Evolutionary conservation across 345 rosid species (phyloP).

Genomic region (Arabis hirsuta): DNA sequence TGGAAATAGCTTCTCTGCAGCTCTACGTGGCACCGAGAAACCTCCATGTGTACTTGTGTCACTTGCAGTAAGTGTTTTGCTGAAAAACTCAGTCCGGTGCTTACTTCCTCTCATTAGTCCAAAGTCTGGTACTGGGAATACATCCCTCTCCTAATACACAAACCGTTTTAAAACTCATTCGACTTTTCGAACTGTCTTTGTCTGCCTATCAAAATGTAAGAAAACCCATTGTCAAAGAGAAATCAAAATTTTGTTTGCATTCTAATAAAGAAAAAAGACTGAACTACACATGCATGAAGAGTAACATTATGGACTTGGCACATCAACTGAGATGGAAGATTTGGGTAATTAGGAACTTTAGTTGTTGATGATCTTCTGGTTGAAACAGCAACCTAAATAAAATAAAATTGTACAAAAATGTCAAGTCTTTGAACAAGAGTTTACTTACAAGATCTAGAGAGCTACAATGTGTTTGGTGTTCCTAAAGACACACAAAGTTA

Average conservation of each 20-base stretch:
- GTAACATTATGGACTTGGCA: slow-evolving; percentile 98
- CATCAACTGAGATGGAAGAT: slow-evolving; percentile 89
- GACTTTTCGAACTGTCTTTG: slow-evolving; percentile 55
- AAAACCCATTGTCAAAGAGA: slow-evolving; percentile 3
- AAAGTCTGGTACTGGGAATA: slow-evolving; percentile 84
- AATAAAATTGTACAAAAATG: neutral
- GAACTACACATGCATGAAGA: slow-evolving; percentile 63
- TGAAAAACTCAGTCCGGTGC: slow-evolving; percentile 93
- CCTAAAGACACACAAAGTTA: slow-evolving; percentile 29
- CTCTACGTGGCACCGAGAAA: slow-evolving; percentile 97
- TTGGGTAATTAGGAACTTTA: slow-evolving; percentile 94
- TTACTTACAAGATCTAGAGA: slow-evolving; percentile 14
- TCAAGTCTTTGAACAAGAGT: neutral
- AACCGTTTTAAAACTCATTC: neutral
- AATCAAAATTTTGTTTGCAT: neutral
- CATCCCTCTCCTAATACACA: slow-evolving; percentile 77
- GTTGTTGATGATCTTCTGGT: slow-evolving; percentile 88
- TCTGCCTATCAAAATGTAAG: slow-evolving; percentile 65
- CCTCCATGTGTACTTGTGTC: slow-evolving; percentile 99
- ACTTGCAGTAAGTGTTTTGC: slow-evolving; percentile 94
- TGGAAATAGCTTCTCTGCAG: slow-evolving; percentile 99
- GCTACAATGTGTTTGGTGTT: slow-evolving; percentile 9
- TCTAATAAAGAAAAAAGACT: neutral
- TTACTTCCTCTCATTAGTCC: slow-evolving; percentile 72
- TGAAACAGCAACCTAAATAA: slow-evolving; percentile 79